Evolutionary conservation across 768 basidiomycete genomes (phyloP), one percentile per base, ranked within the genome.

Genomic region (Glaciozyma martinii): DNA sequence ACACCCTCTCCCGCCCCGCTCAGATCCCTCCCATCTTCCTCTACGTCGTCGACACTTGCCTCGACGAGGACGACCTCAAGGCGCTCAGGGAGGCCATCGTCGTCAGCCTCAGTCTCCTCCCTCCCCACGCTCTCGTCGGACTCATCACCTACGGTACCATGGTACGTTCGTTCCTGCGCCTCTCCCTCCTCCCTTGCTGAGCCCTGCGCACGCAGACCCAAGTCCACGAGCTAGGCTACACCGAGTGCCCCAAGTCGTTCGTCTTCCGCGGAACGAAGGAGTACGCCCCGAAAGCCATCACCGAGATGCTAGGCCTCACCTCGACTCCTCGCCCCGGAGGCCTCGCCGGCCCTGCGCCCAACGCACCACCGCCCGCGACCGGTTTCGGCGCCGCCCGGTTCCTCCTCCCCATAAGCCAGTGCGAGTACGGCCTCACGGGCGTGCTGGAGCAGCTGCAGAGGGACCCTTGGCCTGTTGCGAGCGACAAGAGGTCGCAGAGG

Each of bases 181-280:
- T 12, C 42, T 19, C 33, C 59, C 9, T 25, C 21, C 40, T 18
- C n/a, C 29, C 46, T 5, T n/a, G 50, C 54, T 58, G 40, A 27
- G 25, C 15, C 12, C 30, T 16, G n/a, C 65, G 18, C 19, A 12
- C 49, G 29, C 70, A 97, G 94, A 83, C 94, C 10, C 92, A 94
- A 86, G 90, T 99, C 2, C 95, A 99, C 76, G 95, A 99, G 79
- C 87, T 98, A 43, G 92, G 93, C 40, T 98, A 97, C 73, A 83
- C 85, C 3, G 89, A 94, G 76, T 98, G 93, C 79, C 89, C 84
- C 79, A 98, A 98, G 77, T 95, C 93, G 5, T 98, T 95, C 77
- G 95, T 98, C 62, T 99, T 99, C 85, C 87, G 94, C 32, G 95
- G 95, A 52, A 89, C 87, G 18, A 99, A 98, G 78, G 95, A 99